phyloP scores from a whole-genome alignment of 73 alveolate genomes.

The Durusdinium trenchii region DNA sequence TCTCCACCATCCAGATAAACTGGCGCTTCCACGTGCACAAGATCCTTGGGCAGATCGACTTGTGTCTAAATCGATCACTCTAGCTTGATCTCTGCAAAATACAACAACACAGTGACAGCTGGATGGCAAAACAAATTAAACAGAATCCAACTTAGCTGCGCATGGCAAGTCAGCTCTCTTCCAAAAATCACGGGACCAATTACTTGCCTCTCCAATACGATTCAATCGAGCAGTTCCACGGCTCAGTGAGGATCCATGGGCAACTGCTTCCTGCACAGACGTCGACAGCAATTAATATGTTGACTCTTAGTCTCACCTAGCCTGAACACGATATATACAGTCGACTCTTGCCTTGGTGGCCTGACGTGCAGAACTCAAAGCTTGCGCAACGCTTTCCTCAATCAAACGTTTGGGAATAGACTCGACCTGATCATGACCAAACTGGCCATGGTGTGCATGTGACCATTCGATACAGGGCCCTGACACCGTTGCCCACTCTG shows the following conservation, averaged over 20 bases:
- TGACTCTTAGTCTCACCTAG: not conserved
- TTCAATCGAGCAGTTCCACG: not conserved
- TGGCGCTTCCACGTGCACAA: not conserved
- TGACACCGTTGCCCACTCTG: not conserved
- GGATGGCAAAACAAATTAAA: too few species aligned
- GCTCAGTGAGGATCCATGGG: not conserved
- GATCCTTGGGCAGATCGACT: not conserved
- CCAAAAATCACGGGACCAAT: not conserved
- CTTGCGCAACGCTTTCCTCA: not conserved
- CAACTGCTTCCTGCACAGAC: not conserved
- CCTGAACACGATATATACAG: not conserved
- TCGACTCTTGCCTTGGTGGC: not conserved
- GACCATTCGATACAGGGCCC: too few species aligned
- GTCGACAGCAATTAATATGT: not conserved
- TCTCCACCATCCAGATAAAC: not conserved
- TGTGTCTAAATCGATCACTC: not conserved
- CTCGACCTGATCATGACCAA: not conserved
- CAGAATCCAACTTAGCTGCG: not conserved
- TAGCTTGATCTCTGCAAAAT: not conserved
- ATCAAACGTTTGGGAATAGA: not conserved
- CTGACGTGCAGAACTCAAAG: not conserved
- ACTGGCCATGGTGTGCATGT: not conserved
- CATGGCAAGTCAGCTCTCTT: not conserved
- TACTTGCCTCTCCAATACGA: not conserved
- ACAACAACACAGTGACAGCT: not conserved